These are phyloP conservation scores for Phytophthora colocasiae DNA, from an alignment of 352 stramenopile species.

Conservation along the genomic window DNA sequence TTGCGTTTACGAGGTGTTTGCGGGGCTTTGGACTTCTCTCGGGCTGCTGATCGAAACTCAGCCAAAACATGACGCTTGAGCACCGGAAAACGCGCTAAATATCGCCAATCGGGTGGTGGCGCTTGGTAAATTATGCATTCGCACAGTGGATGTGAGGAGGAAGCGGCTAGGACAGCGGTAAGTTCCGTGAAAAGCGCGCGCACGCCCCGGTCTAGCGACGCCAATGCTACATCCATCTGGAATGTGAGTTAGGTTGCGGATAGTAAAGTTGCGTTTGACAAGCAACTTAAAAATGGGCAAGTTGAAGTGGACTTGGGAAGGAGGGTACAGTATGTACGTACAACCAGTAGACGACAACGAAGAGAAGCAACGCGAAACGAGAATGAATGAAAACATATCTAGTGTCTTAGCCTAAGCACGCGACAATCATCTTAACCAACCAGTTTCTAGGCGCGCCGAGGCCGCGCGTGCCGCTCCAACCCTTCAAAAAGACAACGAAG, in stretches of 20 bases:
- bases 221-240: conserved; percentile 42
- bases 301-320: conserved; percentile 14
- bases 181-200: conserved; percentile 49
- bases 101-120: conserved; percentile 33
- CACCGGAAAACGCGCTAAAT: conserved; percentile 49
- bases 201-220: conserved; percentile 48
- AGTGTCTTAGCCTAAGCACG: conserved; percentile 42
- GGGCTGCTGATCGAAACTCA: conserved; percentile 31
- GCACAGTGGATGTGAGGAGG: conserved; percentile 42
- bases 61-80: conserved; percentile 57
- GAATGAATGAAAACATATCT: conserved; percentile 52
- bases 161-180: background rate
- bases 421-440: conserved; percentile 37
- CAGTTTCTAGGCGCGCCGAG: conserved; percentile 31
- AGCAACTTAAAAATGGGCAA: background rate
- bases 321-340: too few species aligned
- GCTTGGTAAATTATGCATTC: conserved; percentile 38
- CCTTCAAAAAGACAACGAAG: conserved; percentile 22
- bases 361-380: conserved; percentile 1
- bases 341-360: background rate
- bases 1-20: conserved; percentile 38
- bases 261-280: background rate
- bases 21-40: conserved; percentile 26
- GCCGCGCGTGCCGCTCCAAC: conserved; percentile 13
- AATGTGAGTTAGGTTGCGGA: conserved; percentile 3